These are phyloP conservation scores for Pythium chondricola DNA, from an alignment of 352 stramenopile species.

Conservation along the genomic window DNA sequence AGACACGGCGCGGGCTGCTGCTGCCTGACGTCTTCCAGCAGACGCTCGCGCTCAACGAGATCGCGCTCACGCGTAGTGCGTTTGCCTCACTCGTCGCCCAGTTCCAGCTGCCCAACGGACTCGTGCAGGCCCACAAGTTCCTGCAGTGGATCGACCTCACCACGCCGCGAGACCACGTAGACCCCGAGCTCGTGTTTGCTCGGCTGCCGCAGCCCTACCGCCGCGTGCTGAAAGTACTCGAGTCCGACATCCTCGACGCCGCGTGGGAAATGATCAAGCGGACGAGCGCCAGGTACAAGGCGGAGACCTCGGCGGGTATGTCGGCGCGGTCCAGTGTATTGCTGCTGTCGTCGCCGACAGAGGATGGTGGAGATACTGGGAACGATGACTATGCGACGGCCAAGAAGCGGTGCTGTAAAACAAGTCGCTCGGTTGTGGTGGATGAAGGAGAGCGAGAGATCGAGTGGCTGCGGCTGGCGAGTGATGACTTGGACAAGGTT, in stretches of 20 bases:
- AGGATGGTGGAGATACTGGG: neutral
- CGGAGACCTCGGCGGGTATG: slow-evolving; percentile 17
- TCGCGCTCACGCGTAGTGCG: slow-evolving; percentile 25
- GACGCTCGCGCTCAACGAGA: slow-evolving; percentile 42
- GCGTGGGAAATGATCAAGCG: slow-evolving; percentile 42
- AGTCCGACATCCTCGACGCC: slow-evolving; percentile 51
- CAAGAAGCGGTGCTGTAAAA: slow-evolving; percentile 36
- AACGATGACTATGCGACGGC: slow-evolving; percentile 39
- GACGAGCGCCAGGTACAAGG: slow-evolving; percentile 35
- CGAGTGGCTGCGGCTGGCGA: neutral
- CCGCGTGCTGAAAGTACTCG: slow-evolving; percentile 54
- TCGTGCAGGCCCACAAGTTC: slow-evolving; percentile 31
- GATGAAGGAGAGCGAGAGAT: neutral
- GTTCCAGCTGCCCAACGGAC: slow-evolving; percentile 43
- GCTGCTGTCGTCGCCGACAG: neutral
- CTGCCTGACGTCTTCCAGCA: slow-evolving; percentile 34
- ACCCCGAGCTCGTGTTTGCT: slow-evolving; percentile 54
- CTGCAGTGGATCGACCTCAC: slow-evolving; percentile 51
- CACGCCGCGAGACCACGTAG: slow-evolving; percentile 41
- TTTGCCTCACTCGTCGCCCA: slow-evolving; percentile 22
- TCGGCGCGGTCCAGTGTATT: slow-evolving; percentile 18
- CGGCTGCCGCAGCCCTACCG: slow-evolving; percentile 66
- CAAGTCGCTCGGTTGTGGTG: neutral
- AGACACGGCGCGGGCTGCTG: slow-evolving; percentile 27
- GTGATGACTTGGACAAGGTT: neutral